Evolutionary conservation across 768 basidiomycete species (phyloP).

Genomic region (Flagelloscypha sp.): DNA sequence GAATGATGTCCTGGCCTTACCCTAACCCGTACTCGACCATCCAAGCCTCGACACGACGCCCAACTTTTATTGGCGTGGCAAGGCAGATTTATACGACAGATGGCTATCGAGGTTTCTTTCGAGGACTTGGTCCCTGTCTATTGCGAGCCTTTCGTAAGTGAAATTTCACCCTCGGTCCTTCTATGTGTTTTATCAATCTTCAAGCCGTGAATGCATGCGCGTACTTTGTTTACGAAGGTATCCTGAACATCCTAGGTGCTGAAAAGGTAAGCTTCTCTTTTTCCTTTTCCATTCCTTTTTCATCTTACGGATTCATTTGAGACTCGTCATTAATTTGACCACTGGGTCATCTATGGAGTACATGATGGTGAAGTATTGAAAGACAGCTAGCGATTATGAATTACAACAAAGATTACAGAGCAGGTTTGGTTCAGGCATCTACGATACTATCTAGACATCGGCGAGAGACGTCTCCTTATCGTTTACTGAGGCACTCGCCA

Average conservation of each 20-base stretch:
- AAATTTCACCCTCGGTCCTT: not conserved
- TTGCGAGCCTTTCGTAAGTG: conserved; percentile 73
- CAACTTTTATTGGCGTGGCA: conserved; percentile 43
- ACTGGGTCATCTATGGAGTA: too few relatives aligned
- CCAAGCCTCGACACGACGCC: conserved; percentile 21
- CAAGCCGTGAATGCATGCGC: conserved; percentile 75
- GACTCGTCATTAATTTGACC: conserved; percentile 37
- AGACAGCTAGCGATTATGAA: too few relatives aligned
- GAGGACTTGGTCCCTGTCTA: conserved; percentile 60
- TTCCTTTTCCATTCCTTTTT: conserved; percentile 3
- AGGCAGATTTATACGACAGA: conserved; percentile 45
- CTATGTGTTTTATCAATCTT: too few relatives aligned
- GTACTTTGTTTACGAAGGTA: conserved; percentile 70
- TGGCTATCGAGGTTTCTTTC: conserved; percentile 49
- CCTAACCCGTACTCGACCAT: conserved; percentile 32
- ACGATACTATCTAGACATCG: too few relatives aligned
- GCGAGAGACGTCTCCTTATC: too few relatives aligned
- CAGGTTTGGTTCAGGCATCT: too few relatives aligned
- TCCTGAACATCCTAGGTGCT: conserved; percentile 56
- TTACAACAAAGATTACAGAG: too few relatives aligned
- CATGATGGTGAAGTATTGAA: too few relatives aligned
- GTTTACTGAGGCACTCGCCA: not conserved
- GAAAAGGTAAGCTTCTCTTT: conserved; percentile 41
- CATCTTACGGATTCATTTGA: conserved; percentile 20
- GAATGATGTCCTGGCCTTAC: conserved; percentile 56